Evolutionary conservation across 768 basidiomycete genomes (phyloP), one percentile per base, ranked within the genome.

Genomic region (Cystofilobasidium macerans): DNA sequence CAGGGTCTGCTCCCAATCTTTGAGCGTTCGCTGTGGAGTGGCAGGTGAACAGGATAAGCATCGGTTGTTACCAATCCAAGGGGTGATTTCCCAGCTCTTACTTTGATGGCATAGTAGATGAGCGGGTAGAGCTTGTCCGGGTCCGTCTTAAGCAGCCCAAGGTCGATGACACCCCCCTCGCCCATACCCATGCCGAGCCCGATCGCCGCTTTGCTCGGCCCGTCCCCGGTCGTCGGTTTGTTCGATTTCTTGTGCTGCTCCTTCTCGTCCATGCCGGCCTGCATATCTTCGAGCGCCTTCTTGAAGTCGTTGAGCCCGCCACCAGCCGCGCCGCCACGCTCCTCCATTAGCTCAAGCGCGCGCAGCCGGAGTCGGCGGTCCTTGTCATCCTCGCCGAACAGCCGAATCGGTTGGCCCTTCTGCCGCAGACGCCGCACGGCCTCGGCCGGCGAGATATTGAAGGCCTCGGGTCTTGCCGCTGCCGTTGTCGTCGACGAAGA

Each of bases 1-100:
- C 87, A 99, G 87, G 56, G 88, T 87, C 71, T 91, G 86, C 70
- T 85, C 93, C 95, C 95, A 99, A 73, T 99, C 95, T 72, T 91
- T 91, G 60, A 98, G 79, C 7, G 85, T 86, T 35, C 67, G 61
- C 67, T 68, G 57, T 8, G 42, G 4, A 26, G 20, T n/a, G n/a
- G n/a, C n/a, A n/a, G n/a, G n/a, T n/a, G n/a, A n/a, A n/a, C n/a
- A n/a, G n/a, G n/a, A n/a, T n/a, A n/a, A n/a, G n/a, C n/a, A n/a
- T n/a, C n/a, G n/a, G n/a, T n/a, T n/a, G n/a, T n/a, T n/a, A n/a
- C n/a, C n/a, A n/a, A n/a, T n/a, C n/a, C n/a, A n/a, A n/a, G n/a
- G n/a, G n/a, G n/a, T n/a, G n/a, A n/a, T n/a, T n/a, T n/a, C n/a
- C n/a, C n/a, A 8, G 28, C 14, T 70, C 76, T 38, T 61, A 77